Base-by-base conservation (phyloP, 257 asterid species). In the Echium plantagineum region DNA sequence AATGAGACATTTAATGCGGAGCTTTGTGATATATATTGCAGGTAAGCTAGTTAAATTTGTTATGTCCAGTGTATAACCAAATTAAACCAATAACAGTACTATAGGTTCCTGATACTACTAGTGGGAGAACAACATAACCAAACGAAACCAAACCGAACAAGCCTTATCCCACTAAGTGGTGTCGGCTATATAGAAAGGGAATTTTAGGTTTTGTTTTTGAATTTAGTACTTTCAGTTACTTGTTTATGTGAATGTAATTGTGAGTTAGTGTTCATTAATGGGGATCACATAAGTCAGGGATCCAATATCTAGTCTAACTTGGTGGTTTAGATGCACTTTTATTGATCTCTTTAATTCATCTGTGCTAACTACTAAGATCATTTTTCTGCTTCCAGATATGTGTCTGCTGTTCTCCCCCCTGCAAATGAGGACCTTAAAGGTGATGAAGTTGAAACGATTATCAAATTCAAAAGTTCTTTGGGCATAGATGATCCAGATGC, bases 401-500 rank as follows among this genome's bases (percentile, higher is more conserved):
- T 93, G 21, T 80, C 94, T 64, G 79, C 90, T 55, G 77, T 84
- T 64, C 72, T 93, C 73, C 97, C 99, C 68, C 81, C 94, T 18
- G 91, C 85, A 67, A 73, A 59, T 73, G 95, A 89, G 72, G 95
- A 86, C 63, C 96, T 89, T 47, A 89, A 76, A 66, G 99, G 99
- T 26, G 70, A 83, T 64, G 99, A 93, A 80, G 89, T 93, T 71
- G 99, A 83, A 28, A 71, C 81, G 68, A 84, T 89, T 21, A 81
- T 78, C 60, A 80, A 80, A 65, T 93, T 89, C 73, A 93, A 89
- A 67, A 83, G 63, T 58, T 78, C 96, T 31, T 71, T 93, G 84
- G 97, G 97, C n/a, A 83, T 93, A 69, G 99, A 93, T 73, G 99
- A 93, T 57, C 99, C 95, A 6, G 96, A 93, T 83, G 99, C 99